Evolutionary conservation across 2,329 filamentous ascomycete species (phyloP), one percentile per base, ranked within the genome.

Genomic region (Lithohypha guttulata): DNA sequence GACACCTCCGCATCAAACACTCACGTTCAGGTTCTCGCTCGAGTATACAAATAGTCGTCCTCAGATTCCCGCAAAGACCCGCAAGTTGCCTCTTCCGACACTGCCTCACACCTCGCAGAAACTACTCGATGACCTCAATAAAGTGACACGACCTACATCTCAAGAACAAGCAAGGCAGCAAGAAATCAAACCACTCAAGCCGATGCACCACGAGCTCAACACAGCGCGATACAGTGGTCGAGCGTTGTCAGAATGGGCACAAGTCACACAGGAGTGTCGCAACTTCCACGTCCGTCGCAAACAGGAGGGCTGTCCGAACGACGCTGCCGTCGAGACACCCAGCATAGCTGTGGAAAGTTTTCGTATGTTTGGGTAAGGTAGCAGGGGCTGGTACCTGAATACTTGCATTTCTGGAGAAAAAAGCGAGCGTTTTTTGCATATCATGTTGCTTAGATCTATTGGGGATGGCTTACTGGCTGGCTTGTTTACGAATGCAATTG

Each of bases 11-110:
- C 71, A 75, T 47, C 71, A 72, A 41, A 65, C 62, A 27, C 76
- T 71, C 48, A 74, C 67, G 46, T 81, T 81, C 63, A 77, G 75
- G 43, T 81, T 81, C 54, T 79, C 75, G 1, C 61, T 81, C n/a
- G 77, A 81, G 54, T 78, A 69, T 67, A 66, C 71, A 34, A 71
- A 75, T 42, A 30, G 28, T 10, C 69, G 70, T 51, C 58, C 70
- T 54, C 55, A 66, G 50, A 57, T 61, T 55, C 44, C 69, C 50
- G 56, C 63, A 56, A 57, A 70, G 58, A 57, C 74, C 65, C 62
- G 62, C 57, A 67, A 68, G 4, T 61, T 79, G 5, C 63, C 64
- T 36, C 65, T 70, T 6, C 76, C 76, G 1, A 65, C 66, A 27
- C 64, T 79, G 9, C 75, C 76, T 1, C 57, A 69, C 8, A 66